A percentile compares a stretch with the other conserved stretches of the same genome.
phyloP scores from a whole-genome alignment of 108 stramenopile species.

The Epipyxis sp. region DNA sequence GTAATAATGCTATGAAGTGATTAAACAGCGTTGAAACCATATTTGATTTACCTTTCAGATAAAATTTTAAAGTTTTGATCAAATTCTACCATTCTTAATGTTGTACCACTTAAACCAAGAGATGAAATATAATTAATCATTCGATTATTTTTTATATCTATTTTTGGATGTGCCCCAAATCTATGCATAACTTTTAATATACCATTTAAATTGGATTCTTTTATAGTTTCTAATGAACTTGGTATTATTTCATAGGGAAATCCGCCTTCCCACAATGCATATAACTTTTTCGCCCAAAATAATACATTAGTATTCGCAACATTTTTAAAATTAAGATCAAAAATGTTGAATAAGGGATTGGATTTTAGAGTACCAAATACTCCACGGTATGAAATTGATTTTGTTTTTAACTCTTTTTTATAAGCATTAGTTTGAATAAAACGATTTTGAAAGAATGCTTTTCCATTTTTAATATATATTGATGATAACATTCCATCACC shows the following conservation, averaged over 20 bases:
- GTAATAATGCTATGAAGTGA: neutral
- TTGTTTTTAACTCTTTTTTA: slow-evolving; percentile 36
- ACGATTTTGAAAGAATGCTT: slow-evolving; percentile 53
- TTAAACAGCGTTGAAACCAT: neutral
- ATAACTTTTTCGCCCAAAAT: slow-evolving; percentile 46
- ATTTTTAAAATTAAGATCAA: slow-evolving; percentile 50
- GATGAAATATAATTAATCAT: neutral
- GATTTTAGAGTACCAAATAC: slow-evolving; percentile 46
- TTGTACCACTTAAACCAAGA: neutral
- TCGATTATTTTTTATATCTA: neutral
- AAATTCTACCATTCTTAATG: neutral
- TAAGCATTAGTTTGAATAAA: slow-evolving; percentile 54
- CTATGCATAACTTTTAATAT: neutral
- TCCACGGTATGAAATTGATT: slow-evolving; percentile 50
- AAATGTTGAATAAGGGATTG: slow-evolving; percentile 53
- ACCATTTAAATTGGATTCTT: slow-evolving; percentile 2
- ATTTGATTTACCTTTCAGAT: neutral
- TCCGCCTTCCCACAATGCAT: slow-evolving; percentile 57
- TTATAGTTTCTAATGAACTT: neutral
- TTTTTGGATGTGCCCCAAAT: slow-evolving; percentile 5
- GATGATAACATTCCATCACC: slow-evolving; percentile 54
- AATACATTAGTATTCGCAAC: slow-evolving; percentile 57
- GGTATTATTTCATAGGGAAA: slow-evolving; percentile 1
- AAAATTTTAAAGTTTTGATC: neutral
- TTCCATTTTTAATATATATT: slow-evolving; percentile 42